Evolutionary conservation across 306 rosid species (phyloP), one percentile per base, ranked within the genome.

Genomic region (Trifolium repens): DNA sequence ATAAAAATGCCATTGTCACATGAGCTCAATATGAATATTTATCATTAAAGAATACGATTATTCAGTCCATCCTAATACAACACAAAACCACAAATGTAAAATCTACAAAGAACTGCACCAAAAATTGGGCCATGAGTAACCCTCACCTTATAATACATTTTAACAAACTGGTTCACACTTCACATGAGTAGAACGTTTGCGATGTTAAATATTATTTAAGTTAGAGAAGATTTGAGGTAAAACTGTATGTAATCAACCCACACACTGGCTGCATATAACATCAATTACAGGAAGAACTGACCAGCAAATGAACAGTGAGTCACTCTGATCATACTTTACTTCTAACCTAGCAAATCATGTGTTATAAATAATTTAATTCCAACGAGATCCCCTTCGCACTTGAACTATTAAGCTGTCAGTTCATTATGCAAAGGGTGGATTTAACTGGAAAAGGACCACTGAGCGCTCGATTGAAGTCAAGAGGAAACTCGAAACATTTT

Each of bases 311-410:
- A 34, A 62, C 35, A 3, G 5, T 12, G 2, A 5, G 42, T 60
- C 32, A 60, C 27, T 58, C 13, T 15, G 22, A 15, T 30, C 39
- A 32, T 32, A 61, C 15, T 13, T 15, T 15, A 4, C 50, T 5
- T 42, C 9, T 12, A 66, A 43, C 16, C 54, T 42, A 43, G 26
- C 71, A 66, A 42, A 19, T 40, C 2, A 27, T 15, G 42, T 52
- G 64, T n/a, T n/a, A 39, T 70, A 26, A 66, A 66, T 49, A 64
- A 50, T 69, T n/a, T 12, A 65, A 65, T 39, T 66, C 37, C 37
- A 66, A 66, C 4, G 17, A 5, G 3, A 26, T 19, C 50, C 64
- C 75, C 49, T 22, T 22, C 3, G 17, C 22, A 19, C 12, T 54
- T 32, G 24, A 22, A 22, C 24, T 22, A 22, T n/a, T 57, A 55